Evolutionary conservation across 805 yeast genomes (phyloP), one percentile per base, ranked within the genome.

Genomic region (Teunomyces tritomae): DNA sequence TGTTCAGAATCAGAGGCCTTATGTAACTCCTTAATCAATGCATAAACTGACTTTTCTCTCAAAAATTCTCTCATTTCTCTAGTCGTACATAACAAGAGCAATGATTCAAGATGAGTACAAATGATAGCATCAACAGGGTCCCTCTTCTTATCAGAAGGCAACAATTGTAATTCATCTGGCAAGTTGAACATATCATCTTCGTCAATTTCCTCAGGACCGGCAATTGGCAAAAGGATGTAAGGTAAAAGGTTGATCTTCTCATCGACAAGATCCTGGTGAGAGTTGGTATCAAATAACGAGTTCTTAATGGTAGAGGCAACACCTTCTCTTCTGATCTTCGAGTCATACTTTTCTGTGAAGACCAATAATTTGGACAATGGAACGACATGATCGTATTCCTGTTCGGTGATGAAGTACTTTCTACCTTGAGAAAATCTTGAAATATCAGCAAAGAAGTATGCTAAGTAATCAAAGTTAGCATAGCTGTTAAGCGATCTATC

Each of bases 281-380:
- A 66, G 35, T 82, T 80, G 1, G 87, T 73, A 61, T 91, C 96
- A 59, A 92, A 92, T 43, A 92, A 70, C 0, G 92, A 80, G 67
- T 92, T 92, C 64, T 94, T 92, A 56, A 94, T 87, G 1, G 97
- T 87, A 4, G 96, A 86, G 1, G 96, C 95, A 33, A 89, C 91
- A 60, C 96, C 97, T 62, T 87, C 91, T 67, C 98, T 79, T 70
- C 98, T 83, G 24, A 82, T 80, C 57, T 81, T 82, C 10, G 88
- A 76, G 59, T 86, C 91, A 55, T 83, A 86, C 58, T 83, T 81
- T 61, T 88, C 91, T 4, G 97, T 86, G 68, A 89, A 90, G 0
- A 83, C 94, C 50, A 88, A 72, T 26, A 90, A 67, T 62, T 89
- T 89, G n/a, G 90, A 82, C 17, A 89, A 67, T 30, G 96, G 96